Base-by-base conservation (phyloP, 2,329 filamentous ascomycete species). In the Colletotrichum truncatum region DNA sequence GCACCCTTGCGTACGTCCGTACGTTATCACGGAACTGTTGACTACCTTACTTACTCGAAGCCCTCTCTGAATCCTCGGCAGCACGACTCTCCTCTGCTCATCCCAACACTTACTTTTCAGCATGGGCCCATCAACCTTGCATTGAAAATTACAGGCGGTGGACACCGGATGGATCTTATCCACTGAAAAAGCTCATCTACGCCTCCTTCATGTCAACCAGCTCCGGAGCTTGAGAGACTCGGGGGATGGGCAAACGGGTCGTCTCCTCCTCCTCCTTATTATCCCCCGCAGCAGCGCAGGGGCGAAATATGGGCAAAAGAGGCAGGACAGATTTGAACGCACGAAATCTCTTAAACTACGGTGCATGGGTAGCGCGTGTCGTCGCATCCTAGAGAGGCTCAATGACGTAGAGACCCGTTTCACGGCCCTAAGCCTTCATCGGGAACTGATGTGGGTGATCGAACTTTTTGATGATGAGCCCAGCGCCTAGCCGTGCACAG, bases 371-470 rank as follows among this genome's bases (percentile, higher is more conserved):
- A 23, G 18, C 25, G 51, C 45, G 45, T 25, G 41, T 51, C 48
- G 25, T 52, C 58, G 64, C 45, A 58, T 64, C 61, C 61, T 54
- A 32, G 30, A 46, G 34, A 63, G 49, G 63, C 43, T 52, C 21
- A 52, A 63, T 66, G 64, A 66, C 64, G 59, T 64, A 63, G 45
- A 14, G 64, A 30, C 51, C 64, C 59, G 59, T 64, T 64, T 66
- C 59, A 66, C 51, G 64, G 46, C 43, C 63, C n/a, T 52, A 41
- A 25, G 28, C 52, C 45, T 26, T 64, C 64, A 66, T 66, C 64
- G 59, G 45, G 52, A 34, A 52, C 48, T 63, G 53, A 66, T 30
- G 23, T 66, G 64, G 12, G 7, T 10, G 64, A 66, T 66, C 64
- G 64, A 64, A 38, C 51, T 64, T 66, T 66, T 62, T 38, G 30